Conservation (phyloP, 257 asterid species). For the Solanum corneliomulleri region DNA sequence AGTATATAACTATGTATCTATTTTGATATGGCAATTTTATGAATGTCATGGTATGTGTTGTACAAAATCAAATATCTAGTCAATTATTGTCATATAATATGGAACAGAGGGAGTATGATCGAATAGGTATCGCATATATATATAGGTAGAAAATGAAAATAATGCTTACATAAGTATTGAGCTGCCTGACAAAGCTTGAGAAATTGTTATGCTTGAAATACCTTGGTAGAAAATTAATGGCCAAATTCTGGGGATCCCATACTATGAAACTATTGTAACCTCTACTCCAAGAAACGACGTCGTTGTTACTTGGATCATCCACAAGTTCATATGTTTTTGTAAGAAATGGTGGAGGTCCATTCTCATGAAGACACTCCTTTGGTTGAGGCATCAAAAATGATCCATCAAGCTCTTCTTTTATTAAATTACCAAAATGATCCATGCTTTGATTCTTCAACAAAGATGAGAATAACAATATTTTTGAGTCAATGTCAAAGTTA, state of each 20-base stretch:
- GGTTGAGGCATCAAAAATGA: slow-evolving; percentile 27
- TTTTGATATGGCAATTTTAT: neutral
- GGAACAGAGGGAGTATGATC: too few relatives aligned
- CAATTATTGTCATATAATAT: neutral
- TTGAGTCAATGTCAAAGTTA: neutral
- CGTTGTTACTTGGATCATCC: slow-evolving; percentile 46
- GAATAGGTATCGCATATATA: neutral
- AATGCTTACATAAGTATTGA: slow-evolving; percentile 60
- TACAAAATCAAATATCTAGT: neutral
- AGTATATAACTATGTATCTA: neutral
- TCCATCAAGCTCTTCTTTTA: slow-evolving; percentile 14
- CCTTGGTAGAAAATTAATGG: slow-evolving; percentile 53
- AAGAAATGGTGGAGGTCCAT: slow-evolving; percentile 57
- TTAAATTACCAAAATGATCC: slow-evolving; percentile 12
- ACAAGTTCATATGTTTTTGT: slow-evolving; percentile 66
- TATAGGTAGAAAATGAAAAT: neutral
- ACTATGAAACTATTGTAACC: slow-evolving; percentile 74
- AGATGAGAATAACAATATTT: neutral
- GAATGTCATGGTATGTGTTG: neutral
- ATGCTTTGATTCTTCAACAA: neutral
- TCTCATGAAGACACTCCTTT: slow-evolving; percentile 41
- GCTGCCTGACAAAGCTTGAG: slow-evolving; percentile 80
- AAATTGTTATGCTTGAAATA: slow-evolving; percentile 75
- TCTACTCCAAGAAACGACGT: slow-evolving; percentile 55
- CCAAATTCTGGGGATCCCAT: slow-evolving; percentile 63